Conservation (phyloP, 345 rosid genomes). For the Hypericum perforatum region DNA sequence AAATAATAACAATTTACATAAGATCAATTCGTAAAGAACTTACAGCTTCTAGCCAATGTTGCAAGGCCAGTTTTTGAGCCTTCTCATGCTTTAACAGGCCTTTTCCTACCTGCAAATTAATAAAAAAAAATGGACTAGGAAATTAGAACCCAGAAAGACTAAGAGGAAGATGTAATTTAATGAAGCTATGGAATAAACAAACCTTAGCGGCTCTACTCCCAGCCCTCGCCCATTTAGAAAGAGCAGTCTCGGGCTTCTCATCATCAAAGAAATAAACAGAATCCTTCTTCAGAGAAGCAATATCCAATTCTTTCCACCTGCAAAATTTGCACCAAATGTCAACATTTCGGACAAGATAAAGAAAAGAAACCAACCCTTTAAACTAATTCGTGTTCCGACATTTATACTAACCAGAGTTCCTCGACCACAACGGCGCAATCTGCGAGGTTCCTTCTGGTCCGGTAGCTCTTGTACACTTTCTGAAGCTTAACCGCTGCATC, state of each 20-base stretch:
- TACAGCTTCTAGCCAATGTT: constrained; percentile 98
- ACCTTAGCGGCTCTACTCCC: constrained; percentile 92
- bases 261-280: constrained; percentile 48
- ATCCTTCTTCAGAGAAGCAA: constrained; percentile 57
- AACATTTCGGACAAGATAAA: background rate
- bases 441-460: constrained; percentile 85
- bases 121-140: too few relatives aligned
- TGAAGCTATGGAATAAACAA: background rate
- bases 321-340: background rate
- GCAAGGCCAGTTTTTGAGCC: constrained; percentile 77
- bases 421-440: constrained; percentile 90
- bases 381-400: background rate
- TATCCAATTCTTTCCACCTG: constrained; percentile 93
- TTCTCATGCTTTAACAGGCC: constrained; percentile 80
- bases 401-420: constrained; percentile 54
- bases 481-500: constrained; percentile 85
- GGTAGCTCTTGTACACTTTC: constrained; percentile 81
- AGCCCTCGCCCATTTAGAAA: constrained; percentile 88
- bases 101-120: constrained; percentile 62
- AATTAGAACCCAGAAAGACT: too few relatives aligned
- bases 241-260: constrained; percentile 70
- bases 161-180: too few relatives aligned
- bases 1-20: background rate
- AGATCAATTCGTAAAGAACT: constrained; percentile 16
- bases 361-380: background rate